A percentile compares a stretch with the other conserved stretches of the same genome.
phyloP scores from a whole-genome alignment of 306 rosid genomes.

The Cicer bijugum region DNA sequence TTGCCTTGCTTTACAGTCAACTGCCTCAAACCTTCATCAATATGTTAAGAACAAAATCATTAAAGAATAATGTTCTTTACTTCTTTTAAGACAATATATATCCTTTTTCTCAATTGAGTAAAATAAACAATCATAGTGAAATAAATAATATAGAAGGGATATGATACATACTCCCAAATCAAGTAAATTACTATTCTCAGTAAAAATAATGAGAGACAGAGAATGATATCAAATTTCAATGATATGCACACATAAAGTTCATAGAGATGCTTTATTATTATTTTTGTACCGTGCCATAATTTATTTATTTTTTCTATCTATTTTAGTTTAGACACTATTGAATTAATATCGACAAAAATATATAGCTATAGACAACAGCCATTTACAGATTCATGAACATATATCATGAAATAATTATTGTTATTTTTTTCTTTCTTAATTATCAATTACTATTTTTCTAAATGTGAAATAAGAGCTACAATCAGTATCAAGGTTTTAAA shows the following conservation, averaged over 20 bases:
- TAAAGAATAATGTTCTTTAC: constrained; percentile 40
- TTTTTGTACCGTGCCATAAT: constrained; percentile 32
- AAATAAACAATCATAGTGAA: not conserved
- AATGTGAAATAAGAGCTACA: not conserved
- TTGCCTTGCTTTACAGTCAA: constrained; percentile 52
- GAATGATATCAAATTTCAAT: not conserved
- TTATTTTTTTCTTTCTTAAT: not conserved
- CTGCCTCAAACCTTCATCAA: constrained; percentile 45
- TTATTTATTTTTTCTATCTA: not conserved
- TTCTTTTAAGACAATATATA: constrained; percentile 33
- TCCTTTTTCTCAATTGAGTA: constrained; percentile 11
- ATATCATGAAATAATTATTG: too few relatives aligned
- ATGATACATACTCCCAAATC: not conserved
- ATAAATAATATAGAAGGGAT: not conserved
- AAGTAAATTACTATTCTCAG: not conserved
- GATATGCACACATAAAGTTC: constrained; percentile 15
- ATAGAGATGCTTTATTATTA: constrained; percentile 37
- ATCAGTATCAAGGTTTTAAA: not conserved
- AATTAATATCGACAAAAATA: constrained; percentile 36
- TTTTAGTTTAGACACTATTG: constrained; percentile 28
- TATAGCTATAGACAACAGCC: constrained; percentile 30
- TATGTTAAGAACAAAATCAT: constrained; percentile 46
- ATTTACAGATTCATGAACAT: constrained; percentile 8
- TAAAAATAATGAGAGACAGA: constrained; percentile 14
- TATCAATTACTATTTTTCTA: not conserved